Conservation (phyloP, 2,329 filamentous ascomycete species). For the Epichloe scottii region DNA sequence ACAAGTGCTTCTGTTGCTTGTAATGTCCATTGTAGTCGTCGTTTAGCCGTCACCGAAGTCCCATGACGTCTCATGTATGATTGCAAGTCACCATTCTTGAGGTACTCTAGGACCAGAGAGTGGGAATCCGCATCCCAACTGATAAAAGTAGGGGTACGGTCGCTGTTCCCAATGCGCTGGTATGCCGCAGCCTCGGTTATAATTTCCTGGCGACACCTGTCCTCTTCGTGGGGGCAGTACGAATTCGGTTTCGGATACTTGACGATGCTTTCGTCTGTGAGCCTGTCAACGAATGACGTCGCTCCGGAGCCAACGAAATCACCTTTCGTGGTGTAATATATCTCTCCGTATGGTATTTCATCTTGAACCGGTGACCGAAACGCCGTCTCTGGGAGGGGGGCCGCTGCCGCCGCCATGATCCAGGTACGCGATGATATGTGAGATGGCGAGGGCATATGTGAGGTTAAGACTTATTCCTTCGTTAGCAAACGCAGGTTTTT, state of each 20-base stretch:
- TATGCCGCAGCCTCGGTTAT: slow-evolving; percentile 1
- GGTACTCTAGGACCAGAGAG: background rate
- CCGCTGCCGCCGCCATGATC: too few relatives aligned
- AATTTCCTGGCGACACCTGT: background rate
- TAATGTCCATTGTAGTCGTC: background rate
- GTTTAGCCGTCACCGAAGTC: background rate
- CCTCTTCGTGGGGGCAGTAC: slow-evolving; percentile 10
- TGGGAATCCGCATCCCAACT: background rate
- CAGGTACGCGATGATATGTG: too few relatives aligned
- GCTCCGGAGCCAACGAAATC: slow-evolving; percentile 7
- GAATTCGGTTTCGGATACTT: slow-evolving; percentile 12
- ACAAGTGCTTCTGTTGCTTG: background rate
- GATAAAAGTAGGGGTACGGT: slow-evolving; percentile 1
- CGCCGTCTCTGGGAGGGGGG: too few relatives aligned
- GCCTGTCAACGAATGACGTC: slow-evolving; percentile 11
- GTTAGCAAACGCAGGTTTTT: too few relatives aligned
- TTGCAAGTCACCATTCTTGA: background rate
- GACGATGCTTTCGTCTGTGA: slow-evolving; percentile 10
- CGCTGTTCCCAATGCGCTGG: background rate
- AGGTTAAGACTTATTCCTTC: too few relatives aligned
- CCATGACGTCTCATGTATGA: background rate
- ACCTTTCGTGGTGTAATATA: slow-evolving; percentile 12
- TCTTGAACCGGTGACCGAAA: background rate
- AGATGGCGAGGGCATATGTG: too few relatives aligned
- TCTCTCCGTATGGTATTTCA: background rate